Evolutionary conservation across 2,329 filamentous ascomycete species (phyloP), one percentile per base, ranked within the genome.

Genomic region (Scytalidium sp.): DNA sequence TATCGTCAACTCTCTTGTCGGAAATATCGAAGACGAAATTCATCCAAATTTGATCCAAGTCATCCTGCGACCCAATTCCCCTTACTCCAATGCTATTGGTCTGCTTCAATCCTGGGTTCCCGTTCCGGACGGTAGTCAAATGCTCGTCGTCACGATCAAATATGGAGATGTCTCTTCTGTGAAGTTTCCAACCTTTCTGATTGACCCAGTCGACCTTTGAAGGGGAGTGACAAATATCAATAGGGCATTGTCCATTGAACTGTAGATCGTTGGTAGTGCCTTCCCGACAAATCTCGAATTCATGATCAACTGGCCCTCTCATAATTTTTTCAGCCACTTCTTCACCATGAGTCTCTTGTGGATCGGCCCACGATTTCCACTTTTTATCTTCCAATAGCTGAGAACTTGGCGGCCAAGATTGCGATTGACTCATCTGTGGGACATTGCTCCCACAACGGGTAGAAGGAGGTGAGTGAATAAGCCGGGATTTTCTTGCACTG

Each of bases 321-420:
- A 36, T n/a, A 36, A n/a, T n/a, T 6, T n/a, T 15, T 13, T 19
- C 20, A 19, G 13, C 39, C 42, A 36, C 23, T 22, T 42, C 45
- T 29, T 43, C 43, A 9, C 50, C 46, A 10, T 50, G 49, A 8
- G 41, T 41, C 25, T 45, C 17, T 42, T 29, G 15, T 21, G 48
- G 19, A 19, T 43, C 49, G 21, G 61, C 50, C 64, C 61, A 65
- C n/a, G 50, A 55, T 40, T 58, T 50, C 64, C 64, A 65, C 39
- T 55, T 50, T 5, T 63, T 53, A 39, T 64, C 58, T 9, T 64
- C 57, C 11, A 56, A 8, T n/a, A 49, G 22, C 45, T 63, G 56
- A 13, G 61, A 60, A 22, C 50, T 53, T 13, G 55, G 50, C 9
- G 61, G 44, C 3, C 50, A 45, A 13, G 51, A 23, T 21, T 52